Base-by-base conservation (phyloP, 1,139 yeast species). In the Keqinozyma sinolaborantium region DNA sequence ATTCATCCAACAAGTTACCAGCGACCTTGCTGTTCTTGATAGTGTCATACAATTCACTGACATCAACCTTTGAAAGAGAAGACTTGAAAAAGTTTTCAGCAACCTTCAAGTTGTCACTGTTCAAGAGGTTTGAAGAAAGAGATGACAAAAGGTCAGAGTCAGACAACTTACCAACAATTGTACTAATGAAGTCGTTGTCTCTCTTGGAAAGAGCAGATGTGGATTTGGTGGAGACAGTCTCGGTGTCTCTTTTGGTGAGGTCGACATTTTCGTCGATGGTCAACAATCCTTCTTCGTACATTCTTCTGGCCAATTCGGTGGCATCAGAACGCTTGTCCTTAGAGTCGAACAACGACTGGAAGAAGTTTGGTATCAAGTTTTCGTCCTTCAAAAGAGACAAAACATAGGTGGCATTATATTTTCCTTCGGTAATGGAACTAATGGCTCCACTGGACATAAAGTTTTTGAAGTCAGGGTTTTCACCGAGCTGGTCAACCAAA, bases 21-120 rank as follows among this genome's bases (percentile, higher is more conserved):
- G 55, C 50, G 32, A 50, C 27, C 27, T 58, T 58, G 15, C 59
- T 52, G 30, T 49, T 47, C 39, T 58, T 57, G 30, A 61, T 41
- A 14, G 53, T 42, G 21, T 41, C 41, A 34, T 46, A 52, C 29
- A 60, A 32, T 5, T 44, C 31, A 8, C 40, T 25, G 41, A 53
- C 50, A 39, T 60, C 50, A 31, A 51, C 45, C 25, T 47, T 47
- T 26, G 45, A 34, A 30, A 60, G 36, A 20, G 53, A 40, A 24
- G 45, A 38, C 23, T 38, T 24, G 25, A 51, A 35, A 32, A 58
- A 42, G 13, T 38, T 35, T n/a, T 51, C 34, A 30, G 56, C 58
- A 23, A 49, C 41, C 14, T 45, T 38, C 23, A 44, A 35, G 12
- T 43, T 27, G 10, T 28, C 41, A 39, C 56, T 51, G 35, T 50